Conservation (phyloP, 2,329 filamentous ascomycete species). For the Aspergillus sp. region DNA sequence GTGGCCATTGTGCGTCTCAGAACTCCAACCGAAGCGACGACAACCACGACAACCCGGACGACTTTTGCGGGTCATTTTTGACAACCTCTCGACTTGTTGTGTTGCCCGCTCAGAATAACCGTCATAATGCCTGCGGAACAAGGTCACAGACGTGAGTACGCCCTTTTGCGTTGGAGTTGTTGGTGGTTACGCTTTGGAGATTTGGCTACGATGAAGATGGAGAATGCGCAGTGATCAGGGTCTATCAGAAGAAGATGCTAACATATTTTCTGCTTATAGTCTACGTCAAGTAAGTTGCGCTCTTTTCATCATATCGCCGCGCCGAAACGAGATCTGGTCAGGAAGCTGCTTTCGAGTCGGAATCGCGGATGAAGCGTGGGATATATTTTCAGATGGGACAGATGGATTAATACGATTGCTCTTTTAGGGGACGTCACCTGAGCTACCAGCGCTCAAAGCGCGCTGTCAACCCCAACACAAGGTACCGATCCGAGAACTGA, state of each 20-base stretch:
- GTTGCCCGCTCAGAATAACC: conserved; percentile 46
- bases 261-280: conserved; percentile 54
- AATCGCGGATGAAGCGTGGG: conserved; percentile 11
- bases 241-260: conserved; percentile 24
- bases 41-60: conserved; percentile 44
- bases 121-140: conserved; percentile 85
- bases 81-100: conserved; percentile 42
- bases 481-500: conserved; percentile 30
- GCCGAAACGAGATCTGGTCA: conserved; percentile 14
- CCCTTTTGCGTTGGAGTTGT: conserved; percentile 11
- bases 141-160: conserved; percentile 80
- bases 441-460: conserved; percentile 96
- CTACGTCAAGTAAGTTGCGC: conserved; percentile 80
- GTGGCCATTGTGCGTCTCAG: conserved; percentile 36
- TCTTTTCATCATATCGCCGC: conserved; percentile 23
- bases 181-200: conserved; percentile 6
- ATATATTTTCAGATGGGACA: conserved; percentile 15
- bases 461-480: conserved; percentile 84
- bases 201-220: not conserved
- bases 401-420: conserved; percentile 36
- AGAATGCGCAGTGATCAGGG: not conserved
- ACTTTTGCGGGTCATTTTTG: conserved; percentile 43
- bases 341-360: conserved; percentile 10
- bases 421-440: conserved; percentile 87
- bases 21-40: conserved; percentile 40